Base-by-base conservation (phyloP, 139 green algal genomes). In the Ostreobium quekettii region DNA sequence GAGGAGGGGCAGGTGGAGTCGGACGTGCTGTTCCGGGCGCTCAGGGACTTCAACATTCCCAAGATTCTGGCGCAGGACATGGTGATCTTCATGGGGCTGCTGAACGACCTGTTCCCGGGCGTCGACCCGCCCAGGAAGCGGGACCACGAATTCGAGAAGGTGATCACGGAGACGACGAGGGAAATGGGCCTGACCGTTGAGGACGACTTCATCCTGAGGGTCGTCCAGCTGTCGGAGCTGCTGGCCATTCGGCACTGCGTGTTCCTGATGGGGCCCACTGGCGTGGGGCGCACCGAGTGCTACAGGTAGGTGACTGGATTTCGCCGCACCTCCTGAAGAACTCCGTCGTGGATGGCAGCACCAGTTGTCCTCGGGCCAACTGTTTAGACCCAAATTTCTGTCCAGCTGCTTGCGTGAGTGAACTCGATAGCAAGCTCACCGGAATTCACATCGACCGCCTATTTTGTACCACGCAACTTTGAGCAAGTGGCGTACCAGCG, bases 1-100 rank as follows among this genome's bases (percentile, higher is more conserved):
- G 79, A 90, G 83, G 80, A 81, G 42, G 88, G 88, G 2, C 88
- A 95, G 78, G 81, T 88, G 60, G 88, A 95, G 77, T 76, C 77
- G 36, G 80, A 95, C 60, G 84, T 93, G 75, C 80, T 93, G 65
- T 93, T 90, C 85, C 75, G 86, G 26, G 86, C 86, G 38, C 78
- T 93, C 46, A 67, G 86, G 22, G 86, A 93, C 79, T 90, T 93
- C 85, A 93, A 93, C 79, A 85, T 93, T 39, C 84, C 86, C 69
- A 93, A 93, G 81, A 90, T 93, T 49, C 64, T 90, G 48, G 57
- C 72, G 2, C 74, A 87, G 70, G 86, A 93, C 73, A 89, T 93
- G 84, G 74, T 89, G 49, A 88, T 93, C 76, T 93, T 93, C 82
- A 89, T 89, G 78, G 86, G 84, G 32, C 81, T 93, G 64, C 80